Evolutionary conservation across 345 rosid species (phyloP).

Genomic region (Hibiscus mutabilis): DNA sequence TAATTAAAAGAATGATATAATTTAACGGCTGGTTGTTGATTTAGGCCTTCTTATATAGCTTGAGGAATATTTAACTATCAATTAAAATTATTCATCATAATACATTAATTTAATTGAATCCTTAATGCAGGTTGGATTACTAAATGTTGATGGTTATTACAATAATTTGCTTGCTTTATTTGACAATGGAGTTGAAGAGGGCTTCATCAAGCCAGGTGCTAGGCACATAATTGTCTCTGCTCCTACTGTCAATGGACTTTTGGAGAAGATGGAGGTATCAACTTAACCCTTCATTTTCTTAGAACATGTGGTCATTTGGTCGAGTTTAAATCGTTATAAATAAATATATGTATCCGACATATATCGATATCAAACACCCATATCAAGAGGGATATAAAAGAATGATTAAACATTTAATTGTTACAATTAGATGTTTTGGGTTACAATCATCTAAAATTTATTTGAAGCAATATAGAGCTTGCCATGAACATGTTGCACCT

Average conservation of each 20-base stretch:
- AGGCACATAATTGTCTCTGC: slow-evolving; percentile 78
- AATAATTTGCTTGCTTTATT: slow-evolving; percentile 66
- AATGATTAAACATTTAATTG: too few species aligned
- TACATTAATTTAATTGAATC: neutral
- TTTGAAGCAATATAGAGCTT: slow-evolving; percentile 59
- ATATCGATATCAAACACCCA: neutral
- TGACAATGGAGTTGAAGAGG: slow-evolving; percentile 85
- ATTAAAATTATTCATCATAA: too few species aligned
- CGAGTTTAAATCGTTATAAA: too few species aligned
- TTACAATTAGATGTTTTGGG: neutral
- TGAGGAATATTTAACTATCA: too few species aligned
- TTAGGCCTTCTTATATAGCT: too few species aligned
- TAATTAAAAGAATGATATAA: too few species aligned
- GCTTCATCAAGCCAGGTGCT: slow-evolving; percentile 82
- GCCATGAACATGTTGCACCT: slow-evolving; percentile 65
- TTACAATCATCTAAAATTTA: neutral
- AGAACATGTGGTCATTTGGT: too few species aligned
- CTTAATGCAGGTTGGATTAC: slow-evolving; percentile 64
- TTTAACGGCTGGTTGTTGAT: too few species aligned
- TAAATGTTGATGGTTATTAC: slow-evolving; percentile 91
- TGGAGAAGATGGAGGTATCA: slow-evolving; percentile 84
- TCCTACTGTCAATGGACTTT: slow-evolving; percentile 71
- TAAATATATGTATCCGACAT: too few species aligned
- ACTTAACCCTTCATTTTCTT: neutral
- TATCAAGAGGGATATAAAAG: neutral